Evolutionary conservation across 2,329 filamentous ascomycete genomes (phyloP).

Genomic region (Ceratocystis smalleyi): DNA sequence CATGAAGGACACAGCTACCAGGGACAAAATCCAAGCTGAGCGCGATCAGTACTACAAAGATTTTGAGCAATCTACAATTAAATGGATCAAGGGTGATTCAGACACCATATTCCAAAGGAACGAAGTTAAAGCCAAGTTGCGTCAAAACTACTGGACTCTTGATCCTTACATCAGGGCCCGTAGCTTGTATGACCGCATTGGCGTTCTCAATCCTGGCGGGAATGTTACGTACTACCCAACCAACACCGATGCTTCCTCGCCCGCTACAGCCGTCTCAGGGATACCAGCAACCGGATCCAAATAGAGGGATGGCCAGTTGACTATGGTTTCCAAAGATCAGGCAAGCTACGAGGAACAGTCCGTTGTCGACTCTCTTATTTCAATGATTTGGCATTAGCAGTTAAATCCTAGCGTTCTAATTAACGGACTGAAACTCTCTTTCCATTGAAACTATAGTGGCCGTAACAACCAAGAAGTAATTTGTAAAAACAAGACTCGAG

Average conservation of each 20-base stretch:
- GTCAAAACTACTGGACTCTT: constrained; percentile 69
- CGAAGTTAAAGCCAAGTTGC: constrained; percentile 46
- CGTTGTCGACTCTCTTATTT: background rate
- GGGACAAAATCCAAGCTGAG: constrained; percentile 47
- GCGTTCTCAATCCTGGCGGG: constrained; percentile 53
- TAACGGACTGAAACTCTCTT: background rate
- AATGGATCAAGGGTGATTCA: constrained; percentile 50
- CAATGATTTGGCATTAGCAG: constrained; percentile 2
- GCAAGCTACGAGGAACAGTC: background rate
- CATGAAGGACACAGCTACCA: constrained; percentile 50
- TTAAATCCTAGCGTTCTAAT: background rate
- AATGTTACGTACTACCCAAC: constrained; percentile 52
- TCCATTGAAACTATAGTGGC: background rate
- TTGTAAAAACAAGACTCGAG: too few species aligned
- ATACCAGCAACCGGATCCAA: background rate
- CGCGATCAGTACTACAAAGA: constrained; percentile 51
- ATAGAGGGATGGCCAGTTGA: background rate
- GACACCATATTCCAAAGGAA: constrained; percentile 42
- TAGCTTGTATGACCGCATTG: constrained; percentile 70
- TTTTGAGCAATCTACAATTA: constrained; percentile 58
- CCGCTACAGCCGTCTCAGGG: constrained; percentile 19
- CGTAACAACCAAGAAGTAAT: too few species aligned
- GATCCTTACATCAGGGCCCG: constrained; percentile 76
- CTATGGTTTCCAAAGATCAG: background rate
- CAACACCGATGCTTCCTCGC: constrained; percentile 16